Evolutionary conservation across 1,284 basidiomycete species (phyloP), one percentile per base, ranked within the genome.

Genomic region (Spongispora temasekensis): DNA sequence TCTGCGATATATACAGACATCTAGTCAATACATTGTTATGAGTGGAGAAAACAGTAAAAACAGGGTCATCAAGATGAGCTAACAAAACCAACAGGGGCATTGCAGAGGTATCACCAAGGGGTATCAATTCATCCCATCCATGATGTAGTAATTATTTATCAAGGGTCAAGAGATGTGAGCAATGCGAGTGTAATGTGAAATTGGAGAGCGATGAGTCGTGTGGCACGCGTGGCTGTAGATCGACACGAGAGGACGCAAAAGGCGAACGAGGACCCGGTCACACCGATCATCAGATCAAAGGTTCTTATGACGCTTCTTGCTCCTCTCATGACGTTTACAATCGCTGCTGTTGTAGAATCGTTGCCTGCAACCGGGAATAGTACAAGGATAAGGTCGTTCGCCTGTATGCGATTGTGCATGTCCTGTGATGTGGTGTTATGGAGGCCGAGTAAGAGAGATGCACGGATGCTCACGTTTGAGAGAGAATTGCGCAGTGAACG

Each of bases 241-340:
- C 70, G 61, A 44, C 59, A 63, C 59, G 66, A 51, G 52, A 35
- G 42, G 21, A 53, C 23, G 54, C 44, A 28, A 56, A 48, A 54
- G 50, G 52, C n/a, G n/a, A n/a, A 40, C 30, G 21, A 27, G 42
- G 59, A 30, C 46, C 19, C 10, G 28, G 48, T 53, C n/a, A 40
- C 30, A 56, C 23, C 56, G 60, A 72, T 70, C 70, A 67, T 34
- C 44, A 50, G 35, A 28, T 61, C 54, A 28, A 4, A 17, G 64
- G 37, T 13, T 63, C 52, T 70, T 73, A 30, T 72, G 71, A 58
- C 71, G 71, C 40, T 72, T 72, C 66, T 6, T 65, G 67, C 74
- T 76, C 59, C 61, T 75, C 60, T 74, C 72, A 15, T 74, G 72
- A 46, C 72, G 74, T 50, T 73, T 76, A 55, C 72, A 75, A 28